Evolutionary conservation across 139 green algal species (phyloP).

Genomic region (Volvox reticuliferus): DNA sequence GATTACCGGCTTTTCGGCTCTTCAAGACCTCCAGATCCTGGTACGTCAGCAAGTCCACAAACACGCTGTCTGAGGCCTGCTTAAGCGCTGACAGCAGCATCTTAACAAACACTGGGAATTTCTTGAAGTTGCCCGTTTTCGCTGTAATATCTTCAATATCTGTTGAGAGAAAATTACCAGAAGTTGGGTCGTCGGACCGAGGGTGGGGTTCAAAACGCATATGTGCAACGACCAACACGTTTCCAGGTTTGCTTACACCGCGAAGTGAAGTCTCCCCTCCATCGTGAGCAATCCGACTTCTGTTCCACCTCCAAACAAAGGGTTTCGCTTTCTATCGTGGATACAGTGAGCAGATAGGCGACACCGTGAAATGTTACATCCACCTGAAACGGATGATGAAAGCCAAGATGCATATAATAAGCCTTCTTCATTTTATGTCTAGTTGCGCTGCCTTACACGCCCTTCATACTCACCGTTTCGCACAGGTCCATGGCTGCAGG

Average conservation of each 20-base stretch:
- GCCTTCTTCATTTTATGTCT: not conserved
- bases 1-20: conserved; percentile 55
- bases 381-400: conserved; percentile 49
- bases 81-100: conserved; percentile 88
- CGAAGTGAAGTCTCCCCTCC: conserved; percentile 81
- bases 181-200: not conserved
- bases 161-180: conserved; percentile 51
- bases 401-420: not conserved
- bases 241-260: conserved; percentile 62
- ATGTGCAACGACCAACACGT: not conserved
- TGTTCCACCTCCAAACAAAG: conserved; percentile 81
- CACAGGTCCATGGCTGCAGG: conserved; percentile 11
- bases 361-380: conserved; percentile 66
- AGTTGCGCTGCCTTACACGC: not conserved
- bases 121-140: conserved; percentile 93
- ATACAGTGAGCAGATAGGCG: conserved; percentile 64
- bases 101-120: conserved; percentile 85
- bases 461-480: conserved; percentile 9
- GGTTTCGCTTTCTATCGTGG: conserved; percentile 61
- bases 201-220: not conserved
- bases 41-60: conserved; percentile 91
- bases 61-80: conserved; percentile 82
- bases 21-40: conserved; percentile 89
- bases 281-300: conserved; percentile 69
- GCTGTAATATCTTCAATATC: conserved; percentile 93